Percentiles rank a stretch among this genome's conserved stretches.
These are phyloP conservation scores for Scheffersomyces amazonensis DNA, from an alignment of 805 yeast species.

Conservation along the genomic window DNA sequence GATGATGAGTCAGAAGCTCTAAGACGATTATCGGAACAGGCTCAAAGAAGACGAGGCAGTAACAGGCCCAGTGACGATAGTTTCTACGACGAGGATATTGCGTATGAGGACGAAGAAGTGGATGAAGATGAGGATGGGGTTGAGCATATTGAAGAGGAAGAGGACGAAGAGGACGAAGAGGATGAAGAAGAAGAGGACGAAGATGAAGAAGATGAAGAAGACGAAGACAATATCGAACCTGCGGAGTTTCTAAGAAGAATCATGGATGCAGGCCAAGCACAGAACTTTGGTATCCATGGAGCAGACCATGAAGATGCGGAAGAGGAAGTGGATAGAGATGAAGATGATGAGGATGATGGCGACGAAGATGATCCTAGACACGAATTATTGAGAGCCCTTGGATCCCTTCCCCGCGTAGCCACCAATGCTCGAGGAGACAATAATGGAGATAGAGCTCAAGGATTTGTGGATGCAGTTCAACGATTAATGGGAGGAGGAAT, in stretches of 20 bases:
- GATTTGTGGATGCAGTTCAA: slow-evolving; percentile 31
- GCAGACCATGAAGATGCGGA: slow-evolving; percentile 6
- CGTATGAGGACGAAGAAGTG: slow-evolving; percentile 11
- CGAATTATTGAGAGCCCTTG: slow-evolving; percentile 25
- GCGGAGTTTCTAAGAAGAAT: slow-evolving; percentile 19
- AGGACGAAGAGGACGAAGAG: slow-evolving; percentile 12
- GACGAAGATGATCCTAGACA: slow-evolving; percentile 17
- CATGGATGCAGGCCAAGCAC: slow-evolving; percentile 10
- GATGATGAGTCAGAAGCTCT: slow-evolving; percentile 27
- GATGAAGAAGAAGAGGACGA: slow-evolving; percentile 19
- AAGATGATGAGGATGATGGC: slow-evolving; percentile 15
- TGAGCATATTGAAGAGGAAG: slow-evolving; percentile 17
- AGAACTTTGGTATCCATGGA: too few species aligned
- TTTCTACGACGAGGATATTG: slow-evolving; percentile 8
- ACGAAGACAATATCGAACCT: slow-evolving; percentile 16
- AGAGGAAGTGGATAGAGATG: slow-evolving; percentile 8
- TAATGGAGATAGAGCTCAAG: slow-evolving; percentile 6
- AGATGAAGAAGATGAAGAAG: slow-evolving; percentile 13
- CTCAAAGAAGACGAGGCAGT: slow-evolving; percentile 11
- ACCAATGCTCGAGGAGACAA: slow-evolving; percentile 2
- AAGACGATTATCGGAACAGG: slow-evolving; percentile 38
- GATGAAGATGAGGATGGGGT: slow-evolving; percentile 16
- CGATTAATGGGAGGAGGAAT: slow-evolving; percentile 29
- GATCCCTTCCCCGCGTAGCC: slow-evolving; percentile 14
- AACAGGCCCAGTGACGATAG: slow-evolving; percentile 12